Conservation (phyloP, 306 rosid genomes). For the Echinosophora koreensis region DNA sequence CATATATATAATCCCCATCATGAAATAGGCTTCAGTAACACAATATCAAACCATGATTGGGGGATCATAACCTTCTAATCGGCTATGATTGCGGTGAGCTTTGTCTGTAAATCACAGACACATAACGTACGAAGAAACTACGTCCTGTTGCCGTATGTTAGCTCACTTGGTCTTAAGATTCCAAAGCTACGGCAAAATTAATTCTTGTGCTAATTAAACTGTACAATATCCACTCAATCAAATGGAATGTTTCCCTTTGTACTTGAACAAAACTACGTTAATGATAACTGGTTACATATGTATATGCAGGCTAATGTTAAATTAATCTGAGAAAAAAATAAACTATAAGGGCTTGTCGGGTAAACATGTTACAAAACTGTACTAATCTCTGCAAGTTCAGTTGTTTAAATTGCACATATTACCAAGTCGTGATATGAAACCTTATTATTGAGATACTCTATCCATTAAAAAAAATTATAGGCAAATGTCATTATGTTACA, state of each 20-base stretch:
- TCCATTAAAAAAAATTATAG: too few species aligned
- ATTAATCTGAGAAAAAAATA: conserved; percentile 17
- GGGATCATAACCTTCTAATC: conserved; percentile 70
- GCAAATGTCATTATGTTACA: too few species aligned
- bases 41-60: conserved; percentile 55
- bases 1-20: conserved; percentile 42
- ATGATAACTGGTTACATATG: conserved; percentile 45
- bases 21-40: conserved; percentile 30
- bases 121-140: conserved; percentile 59
- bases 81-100: conserved; percentile 60
- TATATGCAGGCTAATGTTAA: conserved; percentile 37
- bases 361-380: conserved; percentile 42
- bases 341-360: conserved; percentile 41
- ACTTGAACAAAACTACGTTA: conserved; percentile 47
- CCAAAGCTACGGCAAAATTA: conserved; percentile 58
- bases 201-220: conserved; percentile 61
- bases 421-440: conserved; percentile 7
- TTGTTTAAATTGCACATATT: neutral
- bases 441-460: neutral
- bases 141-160: conserved; percentile 44
- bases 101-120: conserved; percentile 68
- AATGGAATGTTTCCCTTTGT: conserved; percentile 52
- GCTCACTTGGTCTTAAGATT: conserved; percentile 49
- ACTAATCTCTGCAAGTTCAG: conserved; percentile 33
- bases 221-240: conserved; percentile 48